Evolutionary conservation across 2,329 filamentous ascomycete genomes (phyloP), one percentile per base, ranked within the genome.

Genomic region (Xylaria sp.): DNA sequence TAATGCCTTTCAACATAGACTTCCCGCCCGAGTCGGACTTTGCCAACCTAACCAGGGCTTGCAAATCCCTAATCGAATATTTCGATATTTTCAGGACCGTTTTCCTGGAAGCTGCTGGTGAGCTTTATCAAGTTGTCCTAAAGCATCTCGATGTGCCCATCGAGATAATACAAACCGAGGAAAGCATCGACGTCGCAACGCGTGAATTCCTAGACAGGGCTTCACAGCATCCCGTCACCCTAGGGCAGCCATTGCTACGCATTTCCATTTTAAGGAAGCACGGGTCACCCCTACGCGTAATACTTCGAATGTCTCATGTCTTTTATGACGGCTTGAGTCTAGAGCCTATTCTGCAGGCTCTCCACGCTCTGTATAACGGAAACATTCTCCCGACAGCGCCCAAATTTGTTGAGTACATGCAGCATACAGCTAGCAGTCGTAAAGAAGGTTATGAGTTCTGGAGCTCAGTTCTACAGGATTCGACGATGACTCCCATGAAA

Each of bases 31-130:
- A 68, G 5, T 60, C 65, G 37, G 55, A 68, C 48, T 60, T 29
- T n/a, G 54, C 27, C 10, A 37, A 23, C n/a, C 60, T 68, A 6
- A 32, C 27, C 29, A 64, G 1, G 37, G 60, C 60, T 32, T 64
- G 65, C 32, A 64, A 42, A 51, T 68, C 65, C 12, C 37, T 68
- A 40, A 21, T 64, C 32, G 50, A 64, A 23, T 23, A 57, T 54
- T 64, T 68, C 48, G 65, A 68, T 60, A 60, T 64, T 29, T 68
- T 68, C 48, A 68, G 60, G 57, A 68, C 60, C n/a, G 47, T 64
- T 27, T 68, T 64, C 55, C 6, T 68, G 40, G 16, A n/a, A 42
- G 60, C 40, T 23, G 48, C 44, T 60, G 65, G 48, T 21, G 60
- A 64, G 54, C 65, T 68, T 18, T 64, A 64, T 27, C 55, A 68